These are phyloP conservation scores for Verticillium tricorpus DNA, from an alignment of 2,329 filamentous ascomycete genomes.

Conservation along the genomic window DNA sequence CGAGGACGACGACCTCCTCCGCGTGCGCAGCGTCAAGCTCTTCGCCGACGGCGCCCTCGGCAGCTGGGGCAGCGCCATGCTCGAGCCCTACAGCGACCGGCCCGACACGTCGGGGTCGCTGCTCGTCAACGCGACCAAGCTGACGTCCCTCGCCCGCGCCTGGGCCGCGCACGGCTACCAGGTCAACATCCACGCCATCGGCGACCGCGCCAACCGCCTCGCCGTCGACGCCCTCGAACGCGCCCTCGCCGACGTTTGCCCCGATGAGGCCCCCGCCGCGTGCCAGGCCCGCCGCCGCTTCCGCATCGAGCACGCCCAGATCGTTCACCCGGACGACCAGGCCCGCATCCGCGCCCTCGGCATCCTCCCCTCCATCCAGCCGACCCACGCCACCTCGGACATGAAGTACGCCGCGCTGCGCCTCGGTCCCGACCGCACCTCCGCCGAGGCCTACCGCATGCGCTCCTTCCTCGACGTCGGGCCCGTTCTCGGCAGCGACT, in stretches of 20 bases:
- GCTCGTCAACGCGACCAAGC: constrained; percentile 57
- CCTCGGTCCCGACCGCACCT: constrained; percentile 51
- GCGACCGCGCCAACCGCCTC: constrained; percentile 62
- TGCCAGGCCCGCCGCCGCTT: constrained; percentile 56
- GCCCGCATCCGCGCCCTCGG: constrained; percentile 51
- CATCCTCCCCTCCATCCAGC: constrained; percentile 65
- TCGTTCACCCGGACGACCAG: constrained; percentile 64
- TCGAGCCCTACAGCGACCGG: constrained; percentile 66
- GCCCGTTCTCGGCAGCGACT: constrained; percentile 63
- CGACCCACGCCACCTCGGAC: constrained; percentile 68
- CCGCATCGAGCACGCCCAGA: constrained; percentile 68
- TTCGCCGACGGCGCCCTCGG: constrained; percentile 67
- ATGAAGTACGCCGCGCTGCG: constrained; percentile 61
- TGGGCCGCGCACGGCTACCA: constrained; percentile 62
- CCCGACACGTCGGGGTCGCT: constrained; percentile 58
- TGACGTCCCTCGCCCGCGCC: constrained; percentile 46
- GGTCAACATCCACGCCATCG: constrained; percentile 70
- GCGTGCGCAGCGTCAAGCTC: constrained; percentile 61
- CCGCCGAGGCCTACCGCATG: constrained; percentile 62
- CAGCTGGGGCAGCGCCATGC: constrained; percentile 66
- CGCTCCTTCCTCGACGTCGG: constrained; percentile 48
- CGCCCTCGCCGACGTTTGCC: constrained; percentile 51
- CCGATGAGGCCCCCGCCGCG: constrained; percentile 30
- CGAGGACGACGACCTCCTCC: constrained; percentile 48
- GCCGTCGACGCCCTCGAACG: constrained; percentile 59